Conservation (phyloP, 352 stramenopile species). For the Phytophthora brassicae region DNA sequence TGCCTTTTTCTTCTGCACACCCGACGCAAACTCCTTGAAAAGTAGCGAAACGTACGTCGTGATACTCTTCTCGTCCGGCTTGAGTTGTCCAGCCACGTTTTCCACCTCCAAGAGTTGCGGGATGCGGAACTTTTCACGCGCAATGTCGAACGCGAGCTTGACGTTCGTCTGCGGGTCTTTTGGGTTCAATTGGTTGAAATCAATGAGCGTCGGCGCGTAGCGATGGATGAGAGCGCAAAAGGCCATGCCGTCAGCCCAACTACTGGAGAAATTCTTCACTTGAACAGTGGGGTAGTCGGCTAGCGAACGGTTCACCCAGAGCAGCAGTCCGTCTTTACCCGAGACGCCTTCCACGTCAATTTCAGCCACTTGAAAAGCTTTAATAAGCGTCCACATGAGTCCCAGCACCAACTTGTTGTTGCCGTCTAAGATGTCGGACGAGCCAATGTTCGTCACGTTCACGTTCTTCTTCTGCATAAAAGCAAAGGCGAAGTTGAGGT, state of each 20-base stretch:
- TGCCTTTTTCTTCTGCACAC: conserved; percentile 89
- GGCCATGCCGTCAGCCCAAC: conserved; percentile 86
- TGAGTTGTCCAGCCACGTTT: conserved; percentile 80
- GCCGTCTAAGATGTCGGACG: conserved; percentile 90
- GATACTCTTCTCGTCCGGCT: conserved; percentile 92
- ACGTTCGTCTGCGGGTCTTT: conserved; percentile 75
- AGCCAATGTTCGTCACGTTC: conserved; percentile 91
- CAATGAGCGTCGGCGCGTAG: conserved; percentile 85
- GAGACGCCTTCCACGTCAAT: conserved; percentile 90
- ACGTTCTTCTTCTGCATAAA: conserved; percentile 90
- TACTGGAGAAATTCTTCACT: conserved; percentile 89
- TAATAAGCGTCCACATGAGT: conserved; percentile 93
- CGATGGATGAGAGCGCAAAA: conserved; percentile 92
- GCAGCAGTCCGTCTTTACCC: conserved; percentile 87
- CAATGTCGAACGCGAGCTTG: conserved; percentile 83
- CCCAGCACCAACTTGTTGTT: conserved; percentile 92
- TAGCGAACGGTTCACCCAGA: conserved; percentile 89
- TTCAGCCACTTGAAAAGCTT: conserved; percentile 86
- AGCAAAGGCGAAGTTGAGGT: conserved; percentile 90
- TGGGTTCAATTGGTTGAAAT: conserved; percentile 74
- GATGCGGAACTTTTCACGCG: conserved; percentile 86
- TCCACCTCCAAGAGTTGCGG: conserved; percentile 85
- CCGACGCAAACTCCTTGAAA: conserved; percentile 91
- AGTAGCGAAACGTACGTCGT: conserved; percentile 91
- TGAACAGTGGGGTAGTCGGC: conserved; percentile 82